A percentile compares a stretch with the other conserved stretches of the same genome.
Conservation (phyloP, 345 rosid species). For the Jatropha curcas region DNA sequence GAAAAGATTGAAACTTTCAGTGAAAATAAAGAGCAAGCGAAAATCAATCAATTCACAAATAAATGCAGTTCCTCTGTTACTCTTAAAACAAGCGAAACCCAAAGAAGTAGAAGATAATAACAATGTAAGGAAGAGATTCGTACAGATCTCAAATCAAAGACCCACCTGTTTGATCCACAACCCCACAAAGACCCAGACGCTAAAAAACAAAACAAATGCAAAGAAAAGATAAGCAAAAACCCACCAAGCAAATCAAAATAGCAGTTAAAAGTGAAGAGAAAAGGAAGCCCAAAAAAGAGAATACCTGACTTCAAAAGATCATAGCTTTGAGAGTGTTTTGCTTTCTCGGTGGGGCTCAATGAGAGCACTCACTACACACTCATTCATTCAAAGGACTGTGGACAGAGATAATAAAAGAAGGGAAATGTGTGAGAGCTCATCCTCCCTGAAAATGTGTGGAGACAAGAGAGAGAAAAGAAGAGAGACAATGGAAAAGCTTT, state of each 20-base stretch:
- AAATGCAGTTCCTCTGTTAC: conserved; percentile 15
- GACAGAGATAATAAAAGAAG: conserved; percentile 37
- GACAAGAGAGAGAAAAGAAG: conserved; percentile 14
- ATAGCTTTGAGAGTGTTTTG: conserved; percentile 35
- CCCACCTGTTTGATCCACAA: conserved; percentile 33
- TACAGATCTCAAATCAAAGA: conserved; percentile 48
- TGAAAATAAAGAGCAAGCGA: not conserved
- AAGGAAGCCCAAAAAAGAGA: conserved; percentile 25
- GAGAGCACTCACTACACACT: conserved; percentile 26
- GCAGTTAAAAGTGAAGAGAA: conserved; percentile 28
- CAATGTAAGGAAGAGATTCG: conserved; percentile 27
- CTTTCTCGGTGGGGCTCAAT: conserved; percentile 29
- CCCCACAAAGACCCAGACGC: conserved; percentile 44
- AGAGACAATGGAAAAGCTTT: conserved; percentile 6
- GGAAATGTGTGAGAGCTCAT: conserved; percentile 28
- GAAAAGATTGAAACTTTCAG: not conserved
- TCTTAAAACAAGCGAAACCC: conserved; percentile 20
- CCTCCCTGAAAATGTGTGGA: conserved; percentile 49
- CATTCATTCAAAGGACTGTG: conserved; percentile 22
- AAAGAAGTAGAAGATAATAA: conserved; percentile 26
- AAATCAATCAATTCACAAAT: conserved; percentile 18
- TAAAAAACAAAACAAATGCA: conserved; percentile 34
- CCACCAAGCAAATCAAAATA: conserved; percentile 22
- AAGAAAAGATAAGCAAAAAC: conserved; percentile 19
- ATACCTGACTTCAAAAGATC: conserved; percentile 27